Percentiles rank a stretch among this genome's conserved stretches.
phyloP scores from a whole-genome alignment of 441 rosid genomes.

The Capsella rubella region DNA sequence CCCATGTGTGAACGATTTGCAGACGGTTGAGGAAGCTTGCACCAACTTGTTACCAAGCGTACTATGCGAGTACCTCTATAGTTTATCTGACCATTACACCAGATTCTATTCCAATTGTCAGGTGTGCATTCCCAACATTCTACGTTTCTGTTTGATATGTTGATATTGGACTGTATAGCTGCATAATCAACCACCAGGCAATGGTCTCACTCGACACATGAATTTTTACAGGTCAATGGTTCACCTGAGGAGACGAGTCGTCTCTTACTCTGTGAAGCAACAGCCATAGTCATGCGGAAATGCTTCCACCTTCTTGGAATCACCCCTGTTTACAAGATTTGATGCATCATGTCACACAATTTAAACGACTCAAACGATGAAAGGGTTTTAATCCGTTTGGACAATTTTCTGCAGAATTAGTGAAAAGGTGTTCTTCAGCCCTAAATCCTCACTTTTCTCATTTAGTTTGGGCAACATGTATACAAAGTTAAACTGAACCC shows the following conservation, averaged over 20 bases:
- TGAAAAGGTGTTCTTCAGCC: slow-evolving; percentile 6
- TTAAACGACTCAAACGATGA: slow-evolving; percentile 8
- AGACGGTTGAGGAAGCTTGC: slow-evolving; percentile 84
- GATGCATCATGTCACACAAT: slow-evolving; percentile 13
- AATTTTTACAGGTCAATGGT: slow-evolving; percentile 15
- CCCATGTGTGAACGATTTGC: slow-evolving; percentile 27
- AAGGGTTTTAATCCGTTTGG: neutral
- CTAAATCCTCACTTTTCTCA: slow-evolving; percentile 5
- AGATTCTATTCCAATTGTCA: slow-evolving; percentile 76
- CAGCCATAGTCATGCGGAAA: slow-evolving; percentile 70
- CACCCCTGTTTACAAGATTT: slow-evolving; percentile 38
- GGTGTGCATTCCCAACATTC: slow-evolving; percentile 43
- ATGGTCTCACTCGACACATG: slow-evolving; percentile 1
- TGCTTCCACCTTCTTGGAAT: slow-evolving; percentile 48
- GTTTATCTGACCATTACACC: slow-evolving; percentile 68
- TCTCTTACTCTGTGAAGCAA: slow-evolving; percentile 81
- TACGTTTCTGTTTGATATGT: neutral
- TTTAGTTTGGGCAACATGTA: slow-evolving; percentile 44
- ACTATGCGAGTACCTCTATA: slow-evolving; percentile 74
- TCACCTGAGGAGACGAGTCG: slow-evolving; percentile 79
- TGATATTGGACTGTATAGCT: neutral
- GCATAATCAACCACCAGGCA: slow-evolving; percentile 20
- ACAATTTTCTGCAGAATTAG: neutral
- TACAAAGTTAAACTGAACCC: slow-evolving; percentile 25
- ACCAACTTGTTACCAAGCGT: slow-evolving; percentile 66